Percentiles rank a stretch among this genome's conserved stretches.
Evolutionary conservation across 176 grass and related monocot genomes (phyloP).

Genomic region (Raddia distichophylla): DNA sequence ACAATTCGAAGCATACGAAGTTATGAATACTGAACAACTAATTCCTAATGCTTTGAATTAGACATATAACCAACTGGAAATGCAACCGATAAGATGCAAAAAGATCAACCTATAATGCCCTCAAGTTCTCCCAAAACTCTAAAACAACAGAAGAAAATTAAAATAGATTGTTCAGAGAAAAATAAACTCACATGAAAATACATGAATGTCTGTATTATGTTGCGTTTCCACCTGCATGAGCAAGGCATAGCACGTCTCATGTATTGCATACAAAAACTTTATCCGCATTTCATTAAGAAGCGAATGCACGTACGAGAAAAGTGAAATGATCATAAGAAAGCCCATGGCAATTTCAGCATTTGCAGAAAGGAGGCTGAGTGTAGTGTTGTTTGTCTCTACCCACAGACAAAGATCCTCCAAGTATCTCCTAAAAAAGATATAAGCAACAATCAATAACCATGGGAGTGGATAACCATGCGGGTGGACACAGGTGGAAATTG

Average conservation of each 20-base stretch:
- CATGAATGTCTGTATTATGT: slow-evolving; percentile 88
- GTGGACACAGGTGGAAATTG: slow-evolving; percentile 5
- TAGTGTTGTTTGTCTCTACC: slow-evolving; percentile 78
- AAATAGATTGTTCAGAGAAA: slow-evolving; percentile 28
- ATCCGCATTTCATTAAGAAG: slow-evolving; percentile 25
- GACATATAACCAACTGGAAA: background rate
- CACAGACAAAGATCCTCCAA: slow-evolving; percentile 86
- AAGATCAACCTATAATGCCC: background rate
- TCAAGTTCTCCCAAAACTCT: background rate
- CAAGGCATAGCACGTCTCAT: background rate
- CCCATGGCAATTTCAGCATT: slow-evolving; percentile 86
- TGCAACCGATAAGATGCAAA: slow-evolving; percentile 5
- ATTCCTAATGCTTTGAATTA: slow-evolving; percentile 9
- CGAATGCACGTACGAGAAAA: slow-evolving; percentile 80
- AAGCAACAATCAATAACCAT: slow-evolving; percentile 41
- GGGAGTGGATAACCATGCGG: slow-evolving; percentile 30
- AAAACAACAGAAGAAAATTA: slow-evolving; percentile 23
- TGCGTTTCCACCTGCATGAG: slow-evolving; percentile 70
- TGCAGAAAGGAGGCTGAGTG: slow-evolving; percentile 73
- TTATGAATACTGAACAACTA: background rate
- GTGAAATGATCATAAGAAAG: slow-evolving; percentile 88
- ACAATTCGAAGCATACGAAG: background rate
- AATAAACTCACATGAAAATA: slow-evolving; percentile 85
- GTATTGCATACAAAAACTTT: slow-evolving; percentile 34
- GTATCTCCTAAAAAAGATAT: slow-evolving; percentile 66